Base-by-base conservation (phyloP, 2,329 filamentous ascomycete genomes). In the Erysiphe pisi region DNA sequence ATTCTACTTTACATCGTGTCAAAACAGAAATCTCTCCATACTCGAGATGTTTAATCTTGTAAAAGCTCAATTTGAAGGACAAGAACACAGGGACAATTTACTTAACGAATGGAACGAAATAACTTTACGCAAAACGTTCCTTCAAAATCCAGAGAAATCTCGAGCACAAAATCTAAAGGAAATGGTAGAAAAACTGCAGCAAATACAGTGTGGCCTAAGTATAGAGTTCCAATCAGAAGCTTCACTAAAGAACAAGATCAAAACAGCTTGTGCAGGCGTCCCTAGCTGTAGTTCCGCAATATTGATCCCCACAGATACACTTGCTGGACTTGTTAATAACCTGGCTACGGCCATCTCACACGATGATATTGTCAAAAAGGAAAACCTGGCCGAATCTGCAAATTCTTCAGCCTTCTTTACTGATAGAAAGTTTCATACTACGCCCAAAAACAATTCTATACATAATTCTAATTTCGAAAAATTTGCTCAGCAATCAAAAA, bases 291-390 rank as follows among this genome's bases (percentile, higher is more conserved):
- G 49, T 22, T n/a, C 58, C 11, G 58, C 58, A 9, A 16, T 63
- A 11, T 25, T 63, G 9, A n/a, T 28, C 25, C 3, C 58, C 58
- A 63, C 58, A 63, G 58, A 63, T 4, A 63, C 25, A 1, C 25
- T 63, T 18, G 58, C 58, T 63, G 58, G 58, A n/a, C 58, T 63
- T 22, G 25, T 63, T 63, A 63, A 25, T 63, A 63, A 63, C 58
- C 20, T 63, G 20, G 25, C 58, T 28, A 25, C 58, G n/a, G 58
- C 58, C 20, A 63, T 63, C 14, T n/a, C 20, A 11, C 20, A 63
- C 25, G 58, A 63, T 63, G 58, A 63, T 63, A n/a, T 63, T n/a
- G 58, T 28, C 9, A 63, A 28, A 49, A 49, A 49, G 47, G 47
- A 9, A 11, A 49, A 49, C 9, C 11, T 11, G 20, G 47, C 47